Percentiles rank a stretch among this genome's conserved stretches.
These are phyloP conservation scores for Ganoderma multipileum DNA, from an alignment of 1,284 basidiomycete species.

Conservation along the genomic window DNA sequence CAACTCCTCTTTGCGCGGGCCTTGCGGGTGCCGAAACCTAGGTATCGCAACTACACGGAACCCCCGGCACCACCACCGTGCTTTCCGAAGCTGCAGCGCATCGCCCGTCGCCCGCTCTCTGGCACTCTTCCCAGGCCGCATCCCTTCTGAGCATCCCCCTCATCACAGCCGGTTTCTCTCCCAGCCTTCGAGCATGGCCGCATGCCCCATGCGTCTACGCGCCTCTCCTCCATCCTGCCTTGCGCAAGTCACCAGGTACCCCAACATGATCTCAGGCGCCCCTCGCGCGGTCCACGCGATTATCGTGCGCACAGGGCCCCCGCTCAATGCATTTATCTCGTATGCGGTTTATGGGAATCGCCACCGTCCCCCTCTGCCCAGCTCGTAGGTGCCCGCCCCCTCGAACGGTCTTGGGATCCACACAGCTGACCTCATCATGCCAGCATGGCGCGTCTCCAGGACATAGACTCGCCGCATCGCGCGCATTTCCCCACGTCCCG, in stretches of 20 bases:
- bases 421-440: conserved; percentile 31
- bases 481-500: conserved; percentile 19
- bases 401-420: background rate
- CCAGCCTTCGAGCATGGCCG: conserved; percentile 8
- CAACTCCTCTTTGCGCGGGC: conserved; percentile 6
- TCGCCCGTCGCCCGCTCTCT: conserved; percentile 19
- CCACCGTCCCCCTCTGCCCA: conserved; percentile 29
- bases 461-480: background rate
- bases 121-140: conserved; percentile 14
- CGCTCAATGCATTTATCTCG: background rate
- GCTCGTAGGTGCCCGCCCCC: conserved; percentile 4
- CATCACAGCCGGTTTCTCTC: background rate
- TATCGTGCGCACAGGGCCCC: conserved; percentile 26
- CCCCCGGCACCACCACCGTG: conserved; percentile 16
- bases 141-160: background rate
- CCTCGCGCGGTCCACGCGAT: conserved; percentile 21
- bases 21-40: background rate
- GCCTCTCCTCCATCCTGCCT: conserved; percentile 13
- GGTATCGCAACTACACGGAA: conserved; percentile 9
- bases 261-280: background rate
- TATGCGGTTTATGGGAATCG: conserved; percentile 21
- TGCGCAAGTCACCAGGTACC: conserved; percentile 23
- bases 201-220: conserved; percentile 17
- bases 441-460: conserved; percentile 26
- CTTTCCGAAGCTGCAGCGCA: conserved; percentile 22